Percentiles rank a stretch among this genome's conserved stretches.
Evolutionary conservation across 108 stramenopile genomes (phyloP).

Genomic region (Epithemia pelagica): DNA sequence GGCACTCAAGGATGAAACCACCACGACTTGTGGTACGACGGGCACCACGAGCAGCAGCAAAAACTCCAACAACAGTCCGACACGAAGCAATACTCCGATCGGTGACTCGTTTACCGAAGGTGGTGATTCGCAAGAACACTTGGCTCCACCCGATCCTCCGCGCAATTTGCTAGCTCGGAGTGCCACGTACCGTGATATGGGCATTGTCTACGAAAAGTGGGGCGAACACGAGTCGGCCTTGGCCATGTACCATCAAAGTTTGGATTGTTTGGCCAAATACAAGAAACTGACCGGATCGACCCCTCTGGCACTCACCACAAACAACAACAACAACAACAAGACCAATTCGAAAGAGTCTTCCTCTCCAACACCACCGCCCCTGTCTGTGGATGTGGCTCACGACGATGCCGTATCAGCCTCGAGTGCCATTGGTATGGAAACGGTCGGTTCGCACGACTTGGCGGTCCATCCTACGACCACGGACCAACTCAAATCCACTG

Average conservation of each 20-base stretch:
- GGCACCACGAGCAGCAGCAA: no score
- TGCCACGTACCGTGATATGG: slow-evolving; percentile 82
- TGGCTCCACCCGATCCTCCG: neutral
- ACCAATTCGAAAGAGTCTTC: neutral
- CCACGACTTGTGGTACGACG: neutral
- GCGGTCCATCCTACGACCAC: neutral
- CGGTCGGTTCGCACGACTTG: neutral
- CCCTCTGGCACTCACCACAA: neutral
- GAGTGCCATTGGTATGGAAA: neutral
- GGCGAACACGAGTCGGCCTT: slow-evolving; percentile 61
- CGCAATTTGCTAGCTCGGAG: slow-evolving; percentile 33
- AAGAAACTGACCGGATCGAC: slow-evolving; percentile 4
- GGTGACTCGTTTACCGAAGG: neutral
- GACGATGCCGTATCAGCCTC: neutral
- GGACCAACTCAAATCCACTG: neutral
- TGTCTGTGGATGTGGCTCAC: neutral
- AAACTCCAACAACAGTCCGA: neutral
- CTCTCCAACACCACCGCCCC: neutral
- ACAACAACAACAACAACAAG: no score
- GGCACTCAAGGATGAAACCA: slow-evolving; percentile 44
- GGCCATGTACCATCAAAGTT: slow-evolving; percentile 70
- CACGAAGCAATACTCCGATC: neutral
- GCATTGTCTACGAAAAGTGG: slow-evolving; percentile 64
- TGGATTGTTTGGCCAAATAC: slow-evolving; percentile 51
- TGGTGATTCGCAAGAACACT: neutral